Evolutionary conservation across 768 basidiomycete species (phyloP).

Genomic region (Collybia mongolica): DNA sequence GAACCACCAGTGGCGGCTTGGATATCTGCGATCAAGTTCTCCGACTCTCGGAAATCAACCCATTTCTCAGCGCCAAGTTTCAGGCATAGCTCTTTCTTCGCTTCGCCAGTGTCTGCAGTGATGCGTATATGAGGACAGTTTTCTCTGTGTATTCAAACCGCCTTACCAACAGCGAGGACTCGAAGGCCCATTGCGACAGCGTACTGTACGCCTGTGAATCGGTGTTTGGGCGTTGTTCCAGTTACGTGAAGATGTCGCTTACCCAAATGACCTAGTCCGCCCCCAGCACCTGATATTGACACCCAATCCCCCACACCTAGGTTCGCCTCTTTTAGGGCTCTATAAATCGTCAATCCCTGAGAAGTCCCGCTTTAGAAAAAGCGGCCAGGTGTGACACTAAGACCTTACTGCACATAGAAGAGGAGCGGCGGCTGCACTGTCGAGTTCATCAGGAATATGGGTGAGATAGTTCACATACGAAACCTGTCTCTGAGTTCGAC

Average conservation of each 20-base stretch:
- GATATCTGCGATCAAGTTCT: slow-evolving; percentile 61
- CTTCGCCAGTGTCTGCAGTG: slow-evolving; percentile 64
- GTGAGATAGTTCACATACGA: slow-evolving; percentile 70
- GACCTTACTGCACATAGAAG: slow-evolving; percentile 67
- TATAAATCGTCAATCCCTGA: slow-evolving; percentile 79
- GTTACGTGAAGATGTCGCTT: background rate
- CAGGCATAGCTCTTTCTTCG: slow-evolving; percentile 60
- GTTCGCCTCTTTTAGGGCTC: slow-evolving; percentile 67
- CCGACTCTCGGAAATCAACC: slow-evolving; percentile 72
- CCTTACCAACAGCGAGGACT: slow-evolving; percentile 48
- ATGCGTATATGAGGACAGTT: slow-evolving; percentile 17
- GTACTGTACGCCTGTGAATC: slow-evolving; percentile 64
- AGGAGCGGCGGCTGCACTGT: slow-evolving; percentile 63
- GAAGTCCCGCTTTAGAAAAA: background rate
- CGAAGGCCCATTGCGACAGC: slow-evolving; percentile 74
- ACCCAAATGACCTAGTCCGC: slow-evolving; percentile 80
- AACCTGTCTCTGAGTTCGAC: slow-evolving; percentile 30
- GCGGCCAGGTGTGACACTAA: background rate
- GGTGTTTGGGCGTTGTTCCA: too few species aligned
- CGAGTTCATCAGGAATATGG: slow-evolving; percentile 66
- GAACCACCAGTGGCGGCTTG: slow-evolving; percentile 57
- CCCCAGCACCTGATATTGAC: slow-evolving; percentile 73
- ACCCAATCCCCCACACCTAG: slow-evolving; percentile 67
- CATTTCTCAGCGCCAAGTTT: slow-evolving; percentile 60
- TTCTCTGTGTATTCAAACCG: background rate